Evolutionary conservation across 2,329 filamentous ascomycete species (phyloP).

Genomic region (Cyclaneusma minus): DNA sequence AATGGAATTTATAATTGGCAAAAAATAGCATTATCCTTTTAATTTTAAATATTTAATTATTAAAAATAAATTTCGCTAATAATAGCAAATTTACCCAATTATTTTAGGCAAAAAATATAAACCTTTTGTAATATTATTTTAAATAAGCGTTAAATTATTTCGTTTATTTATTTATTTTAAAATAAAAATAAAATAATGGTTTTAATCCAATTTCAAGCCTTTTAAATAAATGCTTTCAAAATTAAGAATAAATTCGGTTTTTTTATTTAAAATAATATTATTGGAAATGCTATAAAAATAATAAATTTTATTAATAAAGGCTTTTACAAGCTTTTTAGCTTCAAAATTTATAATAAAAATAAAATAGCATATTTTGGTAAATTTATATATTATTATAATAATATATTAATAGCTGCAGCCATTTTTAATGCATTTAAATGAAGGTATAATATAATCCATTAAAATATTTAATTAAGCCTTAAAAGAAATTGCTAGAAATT

Average conservation of each 20-base stretch:
- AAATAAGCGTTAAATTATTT: neutral
- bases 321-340: neutral
- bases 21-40: too few species aligned
- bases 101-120: neutral
- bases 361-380: conserved; percentile 1
- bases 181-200: neutral
- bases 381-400: neutral
- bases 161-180: neutral
- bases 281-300: neutral
- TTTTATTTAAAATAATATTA: neutral
- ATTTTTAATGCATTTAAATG: too few species aligned
- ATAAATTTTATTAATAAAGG: conserved; percentile 1
- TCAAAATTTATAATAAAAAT: neutral
- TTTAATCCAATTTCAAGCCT: neutral
- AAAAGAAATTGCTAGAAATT: neutral
- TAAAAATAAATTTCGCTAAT: too few species aligned
- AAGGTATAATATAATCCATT: too few species aligned
- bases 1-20: too few species aligned
- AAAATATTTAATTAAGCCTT: too few species aligned
- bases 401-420: too few species aligned
- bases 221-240: neutral
- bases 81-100: too few species aligned
- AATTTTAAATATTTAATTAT: too few species aligned
- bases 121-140: neutral
- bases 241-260: neutral